A percentile compares a stretch with the other conserved stretches of the same genome.
These are phyloP conservation scores for Melampsora larici-populina DNA, from an alignment of 1,284 basidiomycete genomes.

Conservation along the genomic window DNA sequence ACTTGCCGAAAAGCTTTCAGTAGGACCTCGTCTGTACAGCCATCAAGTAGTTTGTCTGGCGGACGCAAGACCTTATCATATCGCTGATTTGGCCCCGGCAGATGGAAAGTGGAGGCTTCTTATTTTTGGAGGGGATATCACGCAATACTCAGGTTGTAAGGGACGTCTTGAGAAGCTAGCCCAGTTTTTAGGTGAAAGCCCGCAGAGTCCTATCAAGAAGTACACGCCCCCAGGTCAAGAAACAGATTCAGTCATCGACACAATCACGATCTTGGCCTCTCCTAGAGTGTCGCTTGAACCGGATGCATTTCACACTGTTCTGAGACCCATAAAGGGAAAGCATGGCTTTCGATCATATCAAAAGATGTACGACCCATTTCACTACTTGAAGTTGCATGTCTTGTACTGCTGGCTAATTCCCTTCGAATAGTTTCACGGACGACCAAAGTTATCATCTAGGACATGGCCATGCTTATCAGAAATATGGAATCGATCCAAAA, in stretches of 20 bases:
- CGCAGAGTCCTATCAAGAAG: conserved; percentile 49
- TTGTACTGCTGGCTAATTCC: conserved; percentile 41
- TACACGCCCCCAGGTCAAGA: conserved; percentile 48
- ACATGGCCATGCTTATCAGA: conserved; percentile 53
- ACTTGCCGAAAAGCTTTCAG: conserved; percentile 47
- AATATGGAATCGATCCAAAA: conserved; percentile 53
- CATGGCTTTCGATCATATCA: conserved; percentile 45
- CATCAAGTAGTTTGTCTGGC: conserved; percentile 40
- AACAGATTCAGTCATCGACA: conserved; percentile 48
- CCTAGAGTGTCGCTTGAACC: conserved; percentile 45
- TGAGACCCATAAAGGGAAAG: conserved; percentile 45
- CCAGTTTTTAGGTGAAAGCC: conserved; percentile 8
- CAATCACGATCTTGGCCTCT: conserved; percentile 48
- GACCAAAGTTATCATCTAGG: conserved; percentile 52
- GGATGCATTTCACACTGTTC: conserved; percentile 45
- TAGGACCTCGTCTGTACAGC: conserved; percentile 49
- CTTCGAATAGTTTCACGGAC: conserved; percentile 50
- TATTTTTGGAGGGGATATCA: conserved; percentile 50
- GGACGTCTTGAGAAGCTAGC: conserved; percentile 29
- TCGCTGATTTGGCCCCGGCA: conserved; percentile 38
- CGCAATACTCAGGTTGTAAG: conserved; percentile 29
- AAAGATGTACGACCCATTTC: conserved; percentile 43
- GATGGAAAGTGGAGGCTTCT: conserved; percentile 45
- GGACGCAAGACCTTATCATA: conserved; percentile 41
- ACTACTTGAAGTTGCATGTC: neutral